Conservation (phyloP, 371 early-diverging fungal genomes). For the Quaeritorhiza haematococci region DNA sequence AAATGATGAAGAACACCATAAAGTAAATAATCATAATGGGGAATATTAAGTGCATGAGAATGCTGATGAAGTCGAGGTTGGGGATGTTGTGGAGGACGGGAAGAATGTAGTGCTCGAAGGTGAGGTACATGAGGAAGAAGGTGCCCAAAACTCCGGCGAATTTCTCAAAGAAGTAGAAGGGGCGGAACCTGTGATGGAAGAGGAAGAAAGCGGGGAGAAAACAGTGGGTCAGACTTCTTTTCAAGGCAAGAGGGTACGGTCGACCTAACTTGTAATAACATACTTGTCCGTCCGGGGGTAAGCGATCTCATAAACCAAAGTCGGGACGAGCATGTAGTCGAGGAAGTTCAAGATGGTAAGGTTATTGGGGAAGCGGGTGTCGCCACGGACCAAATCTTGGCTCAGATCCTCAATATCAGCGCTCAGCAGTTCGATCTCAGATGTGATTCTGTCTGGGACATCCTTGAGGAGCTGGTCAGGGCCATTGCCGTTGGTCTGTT, state of each 20-base stretch:
- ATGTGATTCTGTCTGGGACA: no score
- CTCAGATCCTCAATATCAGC: conserved; percentile 53
- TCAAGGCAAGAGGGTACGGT: no score
- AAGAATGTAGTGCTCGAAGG: conserved; percentile 78
- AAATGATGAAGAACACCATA: conserved; percentile 89
- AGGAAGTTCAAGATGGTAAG: conserved; percentile 75
- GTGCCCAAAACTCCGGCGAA: conserved; percentile 73
- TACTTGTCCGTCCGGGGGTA: conserved; percentile 85
- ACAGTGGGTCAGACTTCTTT: no score
- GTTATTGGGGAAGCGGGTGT: conserved; percentile 71
- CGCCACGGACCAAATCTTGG: conserved; percentile 42
- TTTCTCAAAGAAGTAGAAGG: conserved; percentile 82
- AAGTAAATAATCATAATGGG: conserved; percentile 88
- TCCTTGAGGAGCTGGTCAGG: no score
- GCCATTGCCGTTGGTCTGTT: neutral
- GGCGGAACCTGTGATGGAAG: conserved; percentile 62
- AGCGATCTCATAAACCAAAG: conserved; percentile 86
- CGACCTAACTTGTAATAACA: conserved; percentile 7
- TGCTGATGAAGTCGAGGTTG: conserved; percentile 47
- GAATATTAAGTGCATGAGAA: conserved; percentile 56
- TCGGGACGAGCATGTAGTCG: conserved; percentile 86
- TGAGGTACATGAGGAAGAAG: conserved; percentile 73
- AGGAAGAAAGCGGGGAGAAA: no score
- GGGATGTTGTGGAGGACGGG: conserved; percentile 47
- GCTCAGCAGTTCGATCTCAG: conserved; percentile 23